Conservation (phyloP, 164 flowering plant genomes). For the Annona squamosa region DNA sequence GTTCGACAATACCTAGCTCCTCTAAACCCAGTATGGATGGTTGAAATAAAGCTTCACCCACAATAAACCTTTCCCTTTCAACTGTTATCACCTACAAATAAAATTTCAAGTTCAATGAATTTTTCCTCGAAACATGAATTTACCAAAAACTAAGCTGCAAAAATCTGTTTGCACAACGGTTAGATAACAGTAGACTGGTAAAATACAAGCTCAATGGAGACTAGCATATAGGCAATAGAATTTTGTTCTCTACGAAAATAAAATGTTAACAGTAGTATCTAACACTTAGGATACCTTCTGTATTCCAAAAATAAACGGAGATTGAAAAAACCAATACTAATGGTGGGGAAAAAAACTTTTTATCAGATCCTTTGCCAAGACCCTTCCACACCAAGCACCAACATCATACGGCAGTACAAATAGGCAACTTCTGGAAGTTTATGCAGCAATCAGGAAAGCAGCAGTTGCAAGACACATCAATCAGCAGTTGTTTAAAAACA, state of each 20-base stretch:
- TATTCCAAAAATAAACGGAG: too few species aligned
- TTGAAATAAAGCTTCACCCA: slow-evolving; percentile 95
- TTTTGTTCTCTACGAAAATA: not conserved
- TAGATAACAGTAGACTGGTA: not conserved
- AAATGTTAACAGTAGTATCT: not conserved
- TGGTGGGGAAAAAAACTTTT: too few species aligned
- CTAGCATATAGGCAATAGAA: not conserved
- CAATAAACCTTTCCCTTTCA: slow-evolving; percentile 66
- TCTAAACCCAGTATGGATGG: slow-evolving; percentile 88
- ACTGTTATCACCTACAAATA: slow-evolving; percentile 67
- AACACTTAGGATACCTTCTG: not conserved
- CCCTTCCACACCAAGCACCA: too few species aligned
- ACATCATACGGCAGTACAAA: too few species aligned
- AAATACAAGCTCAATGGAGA: too few species aligned
- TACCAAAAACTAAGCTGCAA: not conserved
- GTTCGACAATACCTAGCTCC: slow-evolving; percentile 96
- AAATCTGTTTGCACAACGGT: not conserved
- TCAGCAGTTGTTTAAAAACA: too few species aligned
- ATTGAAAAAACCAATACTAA: too few species aligned
- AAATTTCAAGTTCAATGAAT: not conserved
- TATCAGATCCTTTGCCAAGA: too few species aligned
- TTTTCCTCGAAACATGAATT: not conserved
- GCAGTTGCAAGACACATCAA: too few species aligned
- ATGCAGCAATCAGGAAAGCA: too few species aligned
- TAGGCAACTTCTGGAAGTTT: too few species aligned